Evolutionary conservation across 2,329 filamentous ascomycete species (phyloP), one percentile per base, ranked within the genome.

Genomic region (Pseudogymnoascus sp.): DNA sequence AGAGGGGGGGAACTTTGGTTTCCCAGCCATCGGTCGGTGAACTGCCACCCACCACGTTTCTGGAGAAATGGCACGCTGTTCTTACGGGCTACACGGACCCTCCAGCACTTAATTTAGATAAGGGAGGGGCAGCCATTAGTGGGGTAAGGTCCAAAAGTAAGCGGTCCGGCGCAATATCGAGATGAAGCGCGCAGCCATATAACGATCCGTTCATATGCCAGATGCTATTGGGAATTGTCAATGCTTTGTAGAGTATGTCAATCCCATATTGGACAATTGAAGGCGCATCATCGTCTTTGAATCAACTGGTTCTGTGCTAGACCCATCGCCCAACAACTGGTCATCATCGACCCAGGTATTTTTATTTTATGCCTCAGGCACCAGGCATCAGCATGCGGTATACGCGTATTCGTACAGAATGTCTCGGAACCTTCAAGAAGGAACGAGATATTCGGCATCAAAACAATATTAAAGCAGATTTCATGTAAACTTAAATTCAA

Each of bases 31-130:
- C 43, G 24, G 46, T 53, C 46, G 46, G 26, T 6, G 46, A 53
- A 31, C 7, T 53, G 14, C 26, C 46, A 53, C 46, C 26, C 46
- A 53, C 46, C 46, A 53, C 46, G 46, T 53, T 53, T 53, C 46
- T 53, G 46, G 46, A 56, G n/a, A 56, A 33, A 56, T 56, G 46
- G 46, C 46, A 56, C 46, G 46, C 46, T 56, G 46, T 56, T 56
- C 46, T 56, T 56, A 33, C 46, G 46, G 46, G 8, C 46, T 56
- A 56, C 46, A 56, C 46, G 46, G 46, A 56, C 46, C 46, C 46
- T 56, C 46, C 26, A 56, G 10, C n/a, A 56, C 46, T 56, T 56
- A 56, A 56, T 56, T 56, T 56, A 56, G 46, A 56, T 56, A 56
- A 56, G 46, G 46, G 46, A 56, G 46, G 46, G 46, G 46, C 46